Base-by-base conservation (phyloP, 495 filamentous ascomycete species). In the Astrothelium subdiscretum region DNA sequence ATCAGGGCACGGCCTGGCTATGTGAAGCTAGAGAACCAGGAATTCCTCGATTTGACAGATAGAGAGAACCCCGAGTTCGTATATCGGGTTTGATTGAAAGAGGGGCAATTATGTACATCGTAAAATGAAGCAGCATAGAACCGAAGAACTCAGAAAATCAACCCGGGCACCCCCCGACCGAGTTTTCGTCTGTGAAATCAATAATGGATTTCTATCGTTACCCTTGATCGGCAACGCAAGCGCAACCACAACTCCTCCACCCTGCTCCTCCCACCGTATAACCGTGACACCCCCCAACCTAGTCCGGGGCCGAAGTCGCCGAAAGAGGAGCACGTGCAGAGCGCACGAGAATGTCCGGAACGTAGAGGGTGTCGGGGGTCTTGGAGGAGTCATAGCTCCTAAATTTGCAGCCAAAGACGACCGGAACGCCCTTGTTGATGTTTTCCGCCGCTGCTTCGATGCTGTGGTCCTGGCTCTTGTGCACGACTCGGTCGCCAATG, bases 21-120 rank as follows among this genome's bases (percentile, higher is more conserved):
- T 69, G 75, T 77, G 62, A 83, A 82, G 70, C 64, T 87, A 64
- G 85, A 87, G 69, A 87, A 87, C 65, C 85, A 87, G 71, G 87
- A 78, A 72, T 68, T 79, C 73, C 69, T 83, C 59, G 81, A 85
- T 72, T 62, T 85, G 61, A 85, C 81, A n/a, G 81, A 85, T 69
- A 69, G 71, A 61, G 77, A 80, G 72, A 78, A 80, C 63, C 68
- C 69, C 22, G 73, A 76, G 59, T 75, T 76, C 60, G 64, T 71
- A 2, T 76, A 76, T 44, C 71, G 68, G 20, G 42, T 73, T 11
- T 68, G 51, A 63, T 57, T 48, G 2, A 40, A 20, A 26, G 26
- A 6, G 57, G 35, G 8, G 35, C 8, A 38, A 38, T 38, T 38
- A 8, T 38, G 15, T 38, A 15, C 15, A 38, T 38, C 8, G 35